Base-by-base conservation (phyloP, 108 stramenopile genomes). In the Fragilaria crotonensis region DNA sequence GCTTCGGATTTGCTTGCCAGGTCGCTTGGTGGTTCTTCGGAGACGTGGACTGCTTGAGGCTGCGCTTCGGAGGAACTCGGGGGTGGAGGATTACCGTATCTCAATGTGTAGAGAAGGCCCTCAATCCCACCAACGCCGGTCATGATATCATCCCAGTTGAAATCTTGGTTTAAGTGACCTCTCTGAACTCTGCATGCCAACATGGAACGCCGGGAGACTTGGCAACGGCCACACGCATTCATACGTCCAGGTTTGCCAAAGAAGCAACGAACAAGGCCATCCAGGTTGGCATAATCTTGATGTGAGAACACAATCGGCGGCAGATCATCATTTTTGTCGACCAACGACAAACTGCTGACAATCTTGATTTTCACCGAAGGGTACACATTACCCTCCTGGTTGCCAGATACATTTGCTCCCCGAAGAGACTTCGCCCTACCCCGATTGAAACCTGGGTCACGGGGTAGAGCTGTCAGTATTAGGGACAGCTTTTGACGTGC, bases 81-180 rank as follows among this genome's bases (percentile, higher is more conserved):
- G 14, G 14, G 11, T 41, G 7, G 7, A 41, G 36, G 36, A 7
- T 41, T 41, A 22, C 5, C 31, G 23, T 20, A 26, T 33, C 55
- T 33, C 51, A 67, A 66, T 9, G 57, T 55, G 2, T 25, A 18
- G 14, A 81, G 29, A 46, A 81, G 47, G 9, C 55, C 60, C 49
- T 81, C 80, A 19, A 76, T 33, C 7, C 80, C 71, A 4, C 63
- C 52, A n/a, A 22, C 32, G 2, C 48, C 51, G n/a, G 52, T 49
- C 33, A 73, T 68, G 33, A 41, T 33, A 17, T 54, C 67, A 2
- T 57, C 25, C 55, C 71, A 74, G 23, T 66, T 63, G 47, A 69
- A 76, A 50, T 83, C 78, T 9, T 45, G 48, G 54, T 83, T 83
- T 0, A 78, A 70, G 62, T 83, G 82, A 2, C 46, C 7, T 19